Evolutionary conservation across 306 rosid genomes (phyloP), one percentile per base, ranked within the genome.

Genomic region (Prunus mira): DNA sequence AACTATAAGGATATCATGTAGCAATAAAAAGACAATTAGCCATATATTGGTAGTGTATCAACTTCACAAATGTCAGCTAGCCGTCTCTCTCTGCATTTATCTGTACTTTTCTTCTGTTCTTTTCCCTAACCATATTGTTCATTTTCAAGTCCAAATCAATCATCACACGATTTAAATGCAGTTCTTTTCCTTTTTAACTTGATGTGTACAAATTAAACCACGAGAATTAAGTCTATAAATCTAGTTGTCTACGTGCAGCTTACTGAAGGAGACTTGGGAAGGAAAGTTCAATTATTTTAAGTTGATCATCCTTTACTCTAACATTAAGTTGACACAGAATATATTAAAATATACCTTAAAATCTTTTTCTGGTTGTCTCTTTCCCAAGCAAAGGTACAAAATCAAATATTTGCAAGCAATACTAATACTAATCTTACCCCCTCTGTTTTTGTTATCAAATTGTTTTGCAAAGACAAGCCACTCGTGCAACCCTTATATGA

Each of bases 361-460:
- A 15, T 5, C 57, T 58, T 17, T 81, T 63, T 20, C 20, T 25
- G 19, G 30, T 75, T 64, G 73, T 72, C 75, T 45, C 61, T 55
- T 80, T 50, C 47, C 76, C 65, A 78, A 70, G 83, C 75, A 81
- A 77, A 68, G 69, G 47, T 50, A 34, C 51, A 32, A 43, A 20
- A 14, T 60, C 47, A 22, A 60, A 61, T 17, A 30, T 41, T 58
- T 56, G 47, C 54, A 67, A 65, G 76, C 62, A 56, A 67, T 12
- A 11, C 15, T 61, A 72, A 72, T 72, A 1, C 38, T 32, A 32
- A 32, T 5, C 24, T 19, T n/a, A 12, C 11, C 13, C 52, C n/a
- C 65, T 17, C 22, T 17, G 22, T 24, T 15, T 24, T 57, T 72
- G 49, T 6, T 32, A 5, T 32, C 38, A 32, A 32, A 32, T 32